Base-by-base conservation (phyloP, 495 filamentous ascomycete genomes). In the Aspergillus carlsbadensis region DNA sequence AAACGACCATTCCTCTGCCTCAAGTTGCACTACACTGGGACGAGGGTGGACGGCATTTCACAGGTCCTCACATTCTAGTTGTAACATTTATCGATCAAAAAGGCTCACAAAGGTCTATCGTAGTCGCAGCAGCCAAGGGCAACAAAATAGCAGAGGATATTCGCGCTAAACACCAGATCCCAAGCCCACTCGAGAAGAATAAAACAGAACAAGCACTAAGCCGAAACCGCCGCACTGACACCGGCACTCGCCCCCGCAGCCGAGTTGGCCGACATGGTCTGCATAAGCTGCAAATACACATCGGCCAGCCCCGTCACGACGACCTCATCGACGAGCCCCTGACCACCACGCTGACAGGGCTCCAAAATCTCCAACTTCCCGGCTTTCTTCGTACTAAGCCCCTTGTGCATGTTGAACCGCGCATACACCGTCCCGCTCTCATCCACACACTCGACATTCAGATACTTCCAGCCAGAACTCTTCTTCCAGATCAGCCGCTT, bases 241-340 rank as follows among this genome's bases (percentile, higher is more conserved):
- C 26, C 44, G 6, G 44, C 44, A 47, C 44, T 34, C 5, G 46
- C 46, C 20, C 31, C 52, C 15, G 41, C 52, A 0, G 41, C 54
- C 35, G 54, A 26, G 14, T 42, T 40, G 0, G 46, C 36, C 0
- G 22, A 6, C 11, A 18, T n/a, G 6, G 24, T 36, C 46, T 55
- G 51, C 8, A 33, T 22, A 6, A 55, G 20, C 20, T 51, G 54
- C 13, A 51, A 24, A 43, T 62, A 58, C 10, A 52, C 59, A 45
- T 58, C 20, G 3, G 59, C 59, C 20, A 62, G 33, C 42, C 59
- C 59, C 0, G 59, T 58, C 1, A 62, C 59, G 18, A 62, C 59
- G 11, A 62, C 11, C 37, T 62, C 59, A 46, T 62, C 59, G 8
- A 24, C 46, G 2, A 58, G 2, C 17, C 10, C 33, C 6, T 50